phyloP scores from a whole-genome alignment of 768 basidiomycete genomes.

The Mycena alexandri region DNA sequence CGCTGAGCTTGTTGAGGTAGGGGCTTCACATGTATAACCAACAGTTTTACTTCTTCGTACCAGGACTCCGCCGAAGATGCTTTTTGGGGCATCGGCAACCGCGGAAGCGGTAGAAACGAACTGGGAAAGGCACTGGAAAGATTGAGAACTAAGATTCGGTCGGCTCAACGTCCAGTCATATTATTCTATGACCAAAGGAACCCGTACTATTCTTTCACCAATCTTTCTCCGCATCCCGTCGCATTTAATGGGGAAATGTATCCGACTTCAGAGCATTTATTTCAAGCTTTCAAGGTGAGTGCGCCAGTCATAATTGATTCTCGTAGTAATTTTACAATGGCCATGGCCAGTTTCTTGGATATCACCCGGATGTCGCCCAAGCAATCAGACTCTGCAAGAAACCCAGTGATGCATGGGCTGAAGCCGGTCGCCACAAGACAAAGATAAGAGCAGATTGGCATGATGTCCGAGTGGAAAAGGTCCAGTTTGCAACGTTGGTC shows the following conservation, averaged over 20 bases:
- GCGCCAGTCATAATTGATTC: no score
- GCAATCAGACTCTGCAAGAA: constrained; percentile 74
- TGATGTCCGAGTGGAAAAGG: constrained; percentile 72
- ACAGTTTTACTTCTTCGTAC: background rate
- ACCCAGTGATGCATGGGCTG: constrained; percentile 74
- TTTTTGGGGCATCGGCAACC: constrained; percentile 80
- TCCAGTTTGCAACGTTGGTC: constrained; percentile 38
- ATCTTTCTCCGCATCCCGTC: constrained; percentile 77
- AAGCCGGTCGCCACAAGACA: constrained; percentile 71
- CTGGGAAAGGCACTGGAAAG: constrained; percentile 78
- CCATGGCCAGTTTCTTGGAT: constrained; percentile 63
- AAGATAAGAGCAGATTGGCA: constrained; percentile 76
- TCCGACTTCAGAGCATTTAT: constrained; percentile 82
- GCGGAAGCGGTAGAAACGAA: constrained; percentile 75
- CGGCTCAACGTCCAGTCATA: background rate
- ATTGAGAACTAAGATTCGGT: constrained; percentile 65
- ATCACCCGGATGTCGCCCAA: constrained; percentile 72
- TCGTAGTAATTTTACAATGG: no score
- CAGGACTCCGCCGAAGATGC: constrained; percentile 80
- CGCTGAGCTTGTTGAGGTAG: constrained; percentile 76
- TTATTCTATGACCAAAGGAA: constrained; percentile 73
- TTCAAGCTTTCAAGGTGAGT: constrained; percentile 76
- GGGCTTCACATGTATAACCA: background rate
- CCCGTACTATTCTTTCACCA: constrained; percentile 78
- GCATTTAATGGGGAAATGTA: constrained; percentile 71